phyloP scores from a whole-genome alignment of 768 basidiomycete genomes.

The Pulveroboletus sp. region DNA sequence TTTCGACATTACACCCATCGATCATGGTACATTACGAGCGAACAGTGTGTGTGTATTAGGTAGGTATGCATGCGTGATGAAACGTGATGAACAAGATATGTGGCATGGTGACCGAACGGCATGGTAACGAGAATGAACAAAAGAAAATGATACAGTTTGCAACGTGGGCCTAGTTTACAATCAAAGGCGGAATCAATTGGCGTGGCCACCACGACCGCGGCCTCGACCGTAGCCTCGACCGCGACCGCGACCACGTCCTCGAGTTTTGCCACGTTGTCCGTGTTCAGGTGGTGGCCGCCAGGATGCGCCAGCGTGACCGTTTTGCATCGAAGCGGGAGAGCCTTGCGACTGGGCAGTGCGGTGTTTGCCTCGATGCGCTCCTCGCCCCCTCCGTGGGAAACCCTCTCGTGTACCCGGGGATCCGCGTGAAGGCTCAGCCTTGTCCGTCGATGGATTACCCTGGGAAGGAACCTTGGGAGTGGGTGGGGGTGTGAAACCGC shows the following conservation, averaged over 20 bases:
- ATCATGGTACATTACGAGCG: conserved; percentile 18
- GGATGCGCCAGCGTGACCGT: too few species aligned
- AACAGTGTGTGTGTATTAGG: conserved; percentile 14
- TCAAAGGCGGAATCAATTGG: conserved; percentile 21
- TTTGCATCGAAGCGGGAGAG: too few species aligned
- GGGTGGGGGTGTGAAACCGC: conserved; percentile 47
- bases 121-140: conserved; percentile 21
- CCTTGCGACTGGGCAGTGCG: background rate
- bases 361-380: conserved; percentile 4
- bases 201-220: conserved; percentile 35
- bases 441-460: conserved; percentile 11
- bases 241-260: conserved; percentile 39
- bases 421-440: conserved; percentile 12
- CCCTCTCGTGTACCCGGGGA: conserved; percentile 2
- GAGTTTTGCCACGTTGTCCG: conserved; percentile 36
- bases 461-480: conserved; percentile 22
- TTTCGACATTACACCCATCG: conserved; percentile 4
- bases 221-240: conserved; percentile 38
- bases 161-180: too few species aligned
- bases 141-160: conserved; percentile 10
- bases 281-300: conserved; percentile 8
- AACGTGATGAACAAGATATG: conserved; percentile 20
- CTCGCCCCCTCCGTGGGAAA: conserved; percentile 10
- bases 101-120: conserved; percentile 16
- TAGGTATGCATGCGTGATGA: conserved; percentile 20